Conservation (phyloP, 2,329 filamentous ascomycete species). For the Alternaria solani region DNA sequence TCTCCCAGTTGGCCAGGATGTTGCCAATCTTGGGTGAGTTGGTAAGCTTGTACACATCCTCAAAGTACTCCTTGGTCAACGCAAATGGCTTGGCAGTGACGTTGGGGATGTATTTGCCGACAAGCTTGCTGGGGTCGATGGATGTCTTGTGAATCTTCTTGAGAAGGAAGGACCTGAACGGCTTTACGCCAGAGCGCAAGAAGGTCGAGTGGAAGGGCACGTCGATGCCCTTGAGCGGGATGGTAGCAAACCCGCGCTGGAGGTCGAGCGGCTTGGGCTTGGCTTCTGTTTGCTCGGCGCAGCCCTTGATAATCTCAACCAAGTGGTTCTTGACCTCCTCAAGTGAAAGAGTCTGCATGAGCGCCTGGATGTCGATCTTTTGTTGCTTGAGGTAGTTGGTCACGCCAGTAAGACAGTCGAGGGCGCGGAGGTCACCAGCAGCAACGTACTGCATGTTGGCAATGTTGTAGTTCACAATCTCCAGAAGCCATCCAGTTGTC, state of each 20-base stretch:
- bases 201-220: constrained; percentile 99
- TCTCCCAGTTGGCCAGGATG: constrained; percentile 78
- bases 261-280: constrained; percentile 91
- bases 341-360: constrained; percentile 84
- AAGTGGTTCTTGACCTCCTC: constrained; percentile 92
- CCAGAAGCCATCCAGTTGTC: constrained; percentile 91
- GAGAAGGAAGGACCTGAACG: constrained; percentile 95
- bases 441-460: constrained; percentile 75
- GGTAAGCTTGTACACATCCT: constrained; percentile 95
- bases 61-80: constrained; percentile 98
- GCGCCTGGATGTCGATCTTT: constrained; percentile 94
- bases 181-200: constrained; percentile 96
- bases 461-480: constrained; percentile 96
- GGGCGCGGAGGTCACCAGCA: constrained; percentile 71
- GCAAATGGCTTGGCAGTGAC: constrained; percentile 96
- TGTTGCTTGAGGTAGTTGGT: constrained; percentile 96
- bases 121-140: constrained; percentile 94
- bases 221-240: constrained; percentile 95
- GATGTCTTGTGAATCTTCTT: constrained; percentile 99
- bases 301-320: constrained; percentile 88
- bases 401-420: constrained; percentile 75
- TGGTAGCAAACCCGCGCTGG: constrained; percentile 94
- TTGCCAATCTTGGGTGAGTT: constrained; percentile 79
- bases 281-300: constrained; percentile 82
- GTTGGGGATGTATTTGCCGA: constrained; percentile 99